Conservation (phyloP, 163 green algal species). For the Scenedesmus sp. region DNA sequence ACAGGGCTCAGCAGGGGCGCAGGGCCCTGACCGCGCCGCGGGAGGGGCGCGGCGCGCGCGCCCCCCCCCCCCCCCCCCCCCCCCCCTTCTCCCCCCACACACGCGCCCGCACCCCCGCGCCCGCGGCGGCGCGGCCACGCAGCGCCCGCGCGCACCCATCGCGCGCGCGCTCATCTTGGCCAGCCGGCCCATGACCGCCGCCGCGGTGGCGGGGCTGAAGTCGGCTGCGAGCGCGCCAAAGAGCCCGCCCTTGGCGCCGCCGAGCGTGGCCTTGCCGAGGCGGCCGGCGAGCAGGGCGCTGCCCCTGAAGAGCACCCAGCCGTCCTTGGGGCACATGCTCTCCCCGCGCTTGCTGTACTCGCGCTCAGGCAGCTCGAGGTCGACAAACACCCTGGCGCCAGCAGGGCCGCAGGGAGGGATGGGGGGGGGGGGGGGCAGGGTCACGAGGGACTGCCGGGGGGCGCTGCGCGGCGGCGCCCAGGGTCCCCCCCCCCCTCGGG, state of each 20-base stretch:
- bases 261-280: conserved; percentile 94
- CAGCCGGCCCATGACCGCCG: conserved; percentile 90
- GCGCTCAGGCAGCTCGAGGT: conserved; percentile 92
- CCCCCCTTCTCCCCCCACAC: too few species aligned
- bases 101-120: too few species aligned
- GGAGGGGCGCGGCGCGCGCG: too few species aligned
- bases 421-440: background rate
- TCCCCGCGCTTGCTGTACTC: conserved; percentile 81
- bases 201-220: conserved; percentile 71
- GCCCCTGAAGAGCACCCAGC: conserved; percentile 86
- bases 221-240: conserved; percentile 86
- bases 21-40: too few species aligned
- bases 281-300: conserved; percentile 90
- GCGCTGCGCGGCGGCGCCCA: background rate
- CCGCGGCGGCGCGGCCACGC: too few species aligned
- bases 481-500: background rate
- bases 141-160: too few species aligned
- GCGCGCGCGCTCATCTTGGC: conserved; percentile 91
- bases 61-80: too few species aligned
- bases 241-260: conserved; percentile 87
- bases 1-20: too few species aligned
- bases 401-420: background rate
- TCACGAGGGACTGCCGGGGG: background rate
- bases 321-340: conserved; percentile 91
- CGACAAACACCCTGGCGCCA: conserved; percentile 79